phyloP scores from a whole-genome alignment of 2,329 filamentous ascomycete genomes.

The Exophiala phaeomuriformis region DNA sequence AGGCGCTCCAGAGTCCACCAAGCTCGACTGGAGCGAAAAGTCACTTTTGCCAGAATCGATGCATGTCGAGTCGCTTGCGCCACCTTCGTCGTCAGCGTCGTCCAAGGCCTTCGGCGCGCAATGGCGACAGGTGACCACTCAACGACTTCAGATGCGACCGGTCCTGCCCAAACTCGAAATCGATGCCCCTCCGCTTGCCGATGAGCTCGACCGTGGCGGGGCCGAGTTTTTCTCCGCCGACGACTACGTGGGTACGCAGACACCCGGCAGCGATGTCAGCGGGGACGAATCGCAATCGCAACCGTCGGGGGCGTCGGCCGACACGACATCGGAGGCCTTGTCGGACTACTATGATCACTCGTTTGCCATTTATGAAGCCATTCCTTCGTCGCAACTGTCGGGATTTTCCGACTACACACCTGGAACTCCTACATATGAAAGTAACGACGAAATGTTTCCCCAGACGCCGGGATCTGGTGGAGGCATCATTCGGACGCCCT shows the following conservation, averaged over 20 bases:
- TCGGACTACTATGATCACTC: constrained; percentile 73
- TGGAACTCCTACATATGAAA: constrained; percentile 26
- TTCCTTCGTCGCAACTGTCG: constrained; percentile 55
- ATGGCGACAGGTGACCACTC: constrained; percentile 25
- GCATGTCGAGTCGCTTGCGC: constrained; percentile 17
- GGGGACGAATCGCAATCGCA: constrained; percentile 23
- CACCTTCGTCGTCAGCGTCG: constrained; percentile 6
- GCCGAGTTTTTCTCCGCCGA: constrained; percentile 24
- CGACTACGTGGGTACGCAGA: constrained; percentile 19
- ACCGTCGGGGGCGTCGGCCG: constrained; percentile 18
- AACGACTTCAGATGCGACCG: constrained; percentile 25
- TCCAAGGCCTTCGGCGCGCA: constrained; percentile 20
- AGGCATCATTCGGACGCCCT: constrained; percentile 24
- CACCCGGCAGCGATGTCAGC: constrained; percentile 24
- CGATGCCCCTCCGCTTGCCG: constrained; percentile 9
- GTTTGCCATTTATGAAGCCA: constrained; percentile 60
- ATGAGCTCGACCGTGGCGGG: constrained; percentile 21
- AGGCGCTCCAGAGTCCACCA: constrained; percentile 22
- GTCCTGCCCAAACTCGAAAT: constrained; percentile 25
- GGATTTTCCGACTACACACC: constrained; percentile 25
- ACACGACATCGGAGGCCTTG: constrained; percentile 37
- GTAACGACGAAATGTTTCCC: constrained; percentile 23
- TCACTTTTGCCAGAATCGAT: constrained; percentile 18
- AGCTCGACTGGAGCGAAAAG: constrained; percentile 27
- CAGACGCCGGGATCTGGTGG: constrained; percentile 13